Percentiles rank a stretch among this genome's conserved stretches.
phyloP scores from a whole-genome alignment of 108 stramenopile species.

The Cylindrotheca closterium region DNA sequence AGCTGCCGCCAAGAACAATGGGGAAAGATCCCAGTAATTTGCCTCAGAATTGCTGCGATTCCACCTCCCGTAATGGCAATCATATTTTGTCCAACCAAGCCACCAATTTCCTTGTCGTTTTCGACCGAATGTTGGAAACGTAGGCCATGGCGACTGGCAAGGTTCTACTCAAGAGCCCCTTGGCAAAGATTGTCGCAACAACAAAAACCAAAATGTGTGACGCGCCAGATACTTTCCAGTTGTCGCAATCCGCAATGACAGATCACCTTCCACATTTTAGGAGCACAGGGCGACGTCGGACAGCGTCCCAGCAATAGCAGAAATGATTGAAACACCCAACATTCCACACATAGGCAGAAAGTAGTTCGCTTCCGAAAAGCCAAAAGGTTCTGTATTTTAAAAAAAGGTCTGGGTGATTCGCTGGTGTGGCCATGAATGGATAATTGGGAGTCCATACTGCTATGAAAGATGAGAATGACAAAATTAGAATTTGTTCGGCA shows the following conservation, averaged over 20 bases:
- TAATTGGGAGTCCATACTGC: conserved; percentile 54
- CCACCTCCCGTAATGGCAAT: conserved; percentile 57
- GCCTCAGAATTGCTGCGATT: conserved; percentile 56
- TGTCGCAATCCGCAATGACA: conserved; percentile 32
- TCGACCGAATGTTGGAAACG: conserved; percentile 41
- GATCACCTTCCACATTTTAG: conserved; percentile 26
- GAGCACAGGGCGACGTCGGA: conserved; percentile 41
- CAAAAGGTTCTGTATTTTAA: conserved; percentile 42
- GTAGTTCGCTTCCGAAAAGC: conserved; percentile 52
- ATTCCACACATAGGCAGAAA: conserved; percentile 46
- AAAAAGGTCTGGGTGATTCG: conserved; percentile 42
- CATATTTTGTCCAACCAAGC: conserved; percentile 42
- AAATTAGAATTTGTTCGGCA: too few species aligned
- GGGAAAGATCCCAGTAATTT: conserved; percentile 38
- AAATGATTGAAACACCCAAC: conserved; percentile 50
- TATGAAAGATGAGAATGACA: too few species aligned
- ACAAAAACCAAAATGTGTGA: conserved; percentile 52
- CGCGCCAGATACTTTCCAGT: conserved; percentile 38
- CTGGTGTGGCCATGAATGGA: conserved; percentile 45
- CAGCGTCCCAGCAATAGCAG: conserved; percentile 33
- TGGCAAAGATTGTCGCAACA: conserved; percentile 34
- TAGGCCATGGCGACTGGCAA: conserved; percentile 60
- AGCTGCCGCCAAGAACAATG: too few species aligned
- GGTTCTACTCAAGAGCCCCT: conserved; percentile 44
- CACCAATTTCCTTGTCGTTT: conserved; percentile 41